phyloP scores from a whole-genome alignment of 148 eudicot genomes.

The Spergularia bocconei region DNA sequence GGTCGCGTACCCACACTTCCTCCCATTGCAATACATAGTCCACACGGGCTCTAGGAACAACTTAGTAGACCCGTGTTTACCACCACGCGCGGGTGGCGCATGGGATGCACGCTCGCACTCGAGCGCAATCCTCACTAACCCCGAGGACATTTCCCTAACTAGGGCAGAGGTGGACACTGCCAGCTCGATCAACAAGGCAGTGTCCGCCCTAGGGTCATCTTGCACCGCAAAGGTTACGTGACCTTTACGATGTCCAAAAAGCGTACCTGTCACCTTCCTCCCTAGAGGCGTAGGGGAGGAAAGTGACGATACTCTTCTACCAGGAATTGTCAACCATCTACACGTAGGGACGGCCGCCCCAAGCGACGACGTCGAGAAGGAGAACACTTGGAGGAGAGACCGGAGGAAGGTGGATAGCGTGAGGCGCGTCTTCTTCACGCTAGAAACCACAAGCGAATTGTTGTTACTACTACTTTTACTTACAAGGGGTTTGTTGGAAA shows the following conservation, averaged over 20 bases:
- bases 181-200: constrained; percentile 54
- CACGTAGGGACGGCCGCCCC: constrained; percentile 41
- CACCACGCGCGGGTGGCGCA: constrained; percentile 17
- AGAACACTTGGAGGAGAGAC: constrained; percentile 46
- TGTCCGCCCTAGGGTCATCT: constrained; percentile 49
- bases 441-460: constrained; percentile 24
- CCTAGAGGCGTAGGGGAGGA: constrained; percentile 38
- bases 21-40: constrained; percentile 84
- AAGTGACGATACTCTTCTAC: constrained; percentile 8
- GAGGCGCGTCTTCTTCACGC: constrained; percentile 26
- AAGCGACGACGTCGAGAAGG: constrained; percentile 36
- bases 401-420: constrained; percentile 42
- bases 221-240: constrained; percentile 82
- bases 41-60: constrained; percentile 54
- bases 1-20: constrained; percentile 63
- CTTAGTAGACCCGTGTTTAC: constrained; percentile 24
- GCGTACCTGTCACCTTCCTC: constrained; percentile 76
- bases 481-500: constrained; percentile 12
- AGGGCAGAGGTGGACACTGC: constrained; percentile 57
- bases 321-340: constrained; percentile 36
- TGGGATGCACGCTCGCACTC: constrained; percentile 48
- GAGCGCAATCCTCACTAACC: constrained; percentile 68
- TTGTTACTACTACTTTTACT: neutral
- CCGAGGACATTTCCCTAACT: constrained; percentile 80
- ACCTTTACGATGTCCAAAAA: constrained; percentile 79